Percentiles rank a stretch among this genome's conserved stretches.
phyloP scores from a whole-genome alignment of 164 flowering plant species.

The Kalanchoe fedtschenkoi region DNA sequence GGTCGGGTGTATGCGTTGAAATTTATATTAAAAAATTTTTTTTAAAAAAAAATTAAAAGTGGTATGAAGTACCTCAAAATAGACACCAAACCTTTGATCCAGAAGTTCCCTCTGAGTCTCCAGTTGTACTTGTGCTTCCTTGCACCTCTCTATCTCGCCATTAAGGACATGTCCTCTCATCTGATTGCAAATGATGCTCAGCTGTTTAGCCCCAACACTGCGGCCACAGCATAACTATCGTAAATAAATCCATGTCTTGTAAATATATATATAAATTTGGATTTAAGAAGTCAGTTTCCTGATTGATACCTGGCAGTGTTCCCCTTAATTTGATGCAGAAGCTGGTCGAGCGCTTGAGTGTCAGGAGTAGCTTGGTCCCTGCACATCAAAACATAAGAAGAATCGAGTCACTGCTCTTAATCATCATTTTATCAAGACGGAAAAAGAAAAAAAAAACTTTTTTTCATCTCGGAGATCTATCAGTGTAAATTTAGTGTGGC shows the following conservation, averaged over 20 bases:
- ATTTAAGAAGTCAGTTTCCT: background rate
- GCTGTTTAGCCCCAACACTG: background rate
- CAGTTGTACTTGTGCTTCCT: background rate
- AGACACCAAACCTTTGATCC: background rate
- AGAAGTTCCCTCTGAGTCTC: background rate
- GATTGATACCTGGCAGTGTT: background rate
- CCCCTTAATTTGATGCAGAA: conserved; percentile 1
- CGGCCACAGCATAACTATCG: background rate
- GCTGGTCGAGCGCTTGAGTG: background rate
- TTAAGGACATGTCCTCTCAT: background rate
- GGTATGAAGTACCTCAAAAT: background rate
- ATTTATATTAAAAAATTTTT: too few relatives aligned
- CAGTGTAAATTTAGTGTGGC: background rate
- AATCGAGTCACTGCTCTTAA: background rate
- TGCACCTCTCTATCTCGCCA: background rate
- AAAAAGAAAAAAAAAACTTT: too few relatives aligned
- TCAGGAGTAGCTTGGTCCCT: background rate
- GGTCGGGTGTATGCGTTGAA: too few relatives aligned
- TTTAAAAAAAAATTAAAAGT: background rate
- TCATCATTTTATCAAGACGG: background rate
- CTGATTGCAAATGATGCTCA: background rate
- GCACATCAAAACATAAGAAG: background rate
- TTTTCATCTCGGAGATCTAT: too few relatives aligned
- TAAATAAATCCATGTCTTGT: background rate
- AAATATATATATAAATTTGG: background rate